Conservation (phyloP, 441 rosid genomes). For the Adansonia grandidieri region DNA sequence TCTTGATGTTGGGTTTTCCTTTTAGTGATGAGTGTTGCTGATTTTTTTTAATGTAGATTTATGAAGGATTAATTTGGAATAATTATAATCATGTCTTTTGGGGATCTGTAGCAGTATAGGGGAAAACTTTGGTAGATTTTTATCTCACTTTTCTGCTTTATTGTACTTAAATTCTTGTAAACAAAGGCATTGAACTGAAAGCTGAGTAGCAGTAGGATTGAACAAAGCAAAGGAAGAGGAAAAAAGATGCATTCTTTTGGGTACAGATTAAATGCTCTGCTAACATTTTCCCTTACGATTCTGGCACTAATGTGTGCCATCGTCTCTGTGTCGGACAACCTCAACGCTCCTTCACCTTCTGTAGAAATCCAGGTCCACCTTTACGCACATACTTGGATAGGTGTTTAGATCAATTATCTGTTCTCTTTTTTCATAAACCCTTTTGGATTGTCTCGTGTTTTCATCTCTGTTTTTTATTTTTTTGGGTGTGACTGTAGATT, state of each 20-base stretch:
- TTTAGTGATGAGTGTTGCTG: neutral
- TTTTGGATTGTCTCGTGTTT: neutral
- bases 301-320: slow-evolving; percentile 85
- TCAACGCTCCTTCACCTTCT: slow-evolving; percentile 75
- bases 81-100: neutral
- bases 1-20: neutral
- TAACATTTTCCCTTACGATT: slow-evolving; percentile 78
- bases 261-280: slow-evolving; percentile 83
- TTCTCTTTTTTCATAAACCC: neutral
- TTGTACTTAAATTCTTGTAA: neutral
- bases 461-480: slow-evolving; percentile 6
- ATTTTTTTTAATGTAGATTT: neutral
- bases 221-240: neutral
- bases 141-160: neutral
- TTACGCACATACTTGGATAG: too few relatives aligned
- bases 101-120: neutral
- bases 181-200: neutral
- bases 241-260: slow-evolving; percentile 82
- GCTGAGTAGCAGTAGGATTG: slow-evolving; percentile 8
- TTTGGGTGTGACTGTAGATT: slow-evolving; percentile 50
- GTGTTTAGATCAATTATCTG: too few relatives aligned
- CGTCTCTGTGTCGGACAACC: slow-evolving; percentile 77
- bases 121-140: neutral
- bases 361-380: slow-evolving; percentile 74
- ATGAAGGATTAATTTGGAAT: slow-evolving; percentile 4